phyloP scores from a whole-genome alignment of 306 rosid species.

The Begonia peltatifolia region DNA sequence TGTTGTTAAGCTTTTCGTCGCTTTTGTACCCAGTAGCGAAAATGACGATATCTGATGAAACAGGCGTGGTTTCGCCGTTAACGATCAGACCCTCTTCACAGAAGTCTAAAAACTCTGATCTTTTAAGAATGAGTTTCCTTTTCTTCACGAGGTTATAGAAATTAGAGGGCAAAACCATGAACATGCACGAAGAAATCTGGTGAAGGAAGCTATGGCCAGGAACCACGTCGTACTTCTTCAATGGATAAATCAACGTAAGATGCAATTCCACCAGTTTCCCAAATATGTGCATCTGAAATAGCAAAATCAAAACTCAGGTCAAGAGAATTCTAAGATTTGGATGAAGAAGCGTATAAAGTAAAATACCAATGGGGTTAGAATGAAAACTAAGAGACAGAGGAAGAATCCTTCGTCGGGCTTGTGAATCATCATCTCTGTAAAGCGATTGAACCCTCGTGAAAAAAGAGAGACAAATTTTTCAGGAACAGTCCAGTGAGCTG shows the following conservation, averaged over 20 bases:
- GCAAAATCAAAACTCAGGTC: neutral
- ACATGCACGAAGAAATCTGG: constrained; percentile 6
- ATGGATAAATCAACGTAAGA: constrained; percentile 6
- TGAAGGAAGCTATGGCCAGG: constrained; percentile 8
- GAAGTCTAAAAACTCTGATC: constrained; percentile 2
- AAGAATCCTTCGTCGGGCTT: constrained; percentile 9
- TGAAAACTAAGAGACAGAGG: constrained; percentile 2
- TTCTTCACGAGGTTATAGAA: constrained; percentile 6
- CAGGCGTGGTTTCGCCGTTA: neutral
- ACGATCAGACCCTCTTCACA: constrained; percentile 5
- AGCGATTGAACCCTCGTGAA: constrained; percentile 11
- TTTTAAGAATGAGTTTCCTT: constrained; percentile 8
- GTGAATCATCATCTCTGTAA: constrained; percentile 10
- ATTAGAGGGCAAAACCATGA: constrained; percentile 4
- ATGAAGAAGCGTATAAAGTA: neutral
- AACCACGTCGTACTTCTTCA: constrained; percentile 11
- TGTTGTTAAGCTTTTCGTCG: constrained; percentile 10
- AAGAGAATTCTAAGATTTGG: neutral
- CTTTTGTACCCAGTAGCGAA: constrained; percentile 17
- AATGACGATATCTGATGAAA: constrained; percentile 8
- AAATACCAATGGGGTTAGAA: constrained; percentile 12
- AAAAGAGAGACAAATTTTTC: neutral
- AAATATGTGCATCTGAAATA: constrained; percentile 7
- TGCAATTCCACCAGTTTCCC: constrained; percentile 6
- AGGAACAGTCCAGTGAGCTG: constrained; percentile 8